Base-by-base conservation (phyloP, 179 eudicot species). In the Sideroxylon spinosum region DNA sequence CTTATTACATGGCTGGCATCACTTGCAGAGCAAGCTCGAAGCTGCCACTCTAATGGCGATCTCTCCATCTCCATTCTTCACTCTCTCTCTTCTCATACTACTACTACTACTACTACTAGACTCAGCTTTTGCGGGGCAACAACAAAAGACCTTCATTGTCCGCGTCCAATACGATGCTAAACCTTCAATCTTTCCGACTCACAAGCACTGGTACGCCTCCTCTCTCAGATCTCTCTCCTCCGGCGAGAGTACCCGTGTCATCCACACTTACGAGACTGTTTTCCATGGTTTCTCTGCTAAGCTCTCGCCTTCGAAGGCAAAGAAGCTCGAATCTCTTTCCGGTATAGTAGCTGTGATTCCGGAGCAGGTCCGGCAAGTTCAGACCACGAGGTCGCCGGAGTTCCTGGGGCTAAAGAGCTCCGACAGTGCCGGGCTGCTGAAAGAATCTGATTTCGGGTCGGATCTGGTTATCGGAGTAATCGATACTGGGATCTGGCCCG, bases 271-370 rank as follows among this genome's bases (percentile, higher is more conserved):
- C 79, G 83, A 85, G 61, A 86, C 88, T 20, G 87, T 89, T 46
- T 94, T 92, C 82, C 93, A 89, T 22, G 98, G 97, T 50, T 92
- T 94, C 84, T 87, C 98, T 0, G 93, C 92, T 0, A 86, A 81
- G 49, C 85, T 94, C 67, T 78, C 93, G 0, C 66, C 81, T 53
- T 13, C 53, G 0, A 84, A 94, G 62, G 98, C 90, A 7, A 28
- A 81, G 37, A 66, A 57, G 17, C 91, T 94, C 46, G 73, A 87
- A 52, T 61, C 82, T n/a, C 78, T 56, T 4, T 22, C 86, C 19
- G 87, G 90, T n/a, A 69, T 94, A 25, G 7, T 88, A 11, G 83
- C 89, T 0, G 84, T 94, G 14, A 84, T 92, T 1, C 97, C 93
- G 0, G 95, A 93, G 53, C 93, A 88, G 61, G 87, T 92, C 61